Evolutionary conservation across 1,284 basidiomycete genomes (phyloP), one percentile per base, ranked within the genome.

Genomic region (Lignosus rhinocerotis): DNA sequence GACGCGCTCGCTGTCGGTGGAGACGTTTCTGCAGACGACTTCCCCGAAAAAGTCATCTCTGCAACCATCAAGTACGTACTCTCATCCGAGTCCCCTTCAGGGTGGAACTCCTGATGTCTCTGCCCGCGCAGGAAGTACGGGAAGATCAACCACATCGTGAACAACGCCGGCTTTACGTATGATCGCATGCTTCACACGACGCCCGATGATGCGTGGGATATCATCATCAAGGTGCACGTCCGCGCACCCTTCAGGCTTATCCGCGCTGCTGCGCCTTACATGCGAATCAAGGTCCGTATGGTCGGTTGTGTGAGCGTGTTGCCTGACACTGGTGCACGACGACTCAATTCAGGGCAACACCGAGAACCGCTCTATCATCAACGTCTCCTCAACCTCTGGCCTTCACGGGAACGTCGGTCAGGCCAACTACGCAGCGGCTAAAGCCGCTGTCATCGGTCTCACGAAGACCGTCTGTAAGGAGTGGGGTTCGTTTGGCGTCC

Each of bases 121-220:
- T 54, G 32, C 43, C 32, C 55, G 54, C 59, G 44, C 66, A 92
- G 88, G 59, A 84, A 86, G 65, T 93, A 85, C 64, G 90, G 90
- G 25, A 88, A 91, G 70, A 86, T 93, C 55, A 92, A 93, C 72
- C 92, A 93, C 71, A 91, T 94, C 57, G 82, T 94, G 43, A 93
- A 93, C 77, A 94, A 94, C 64, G 88, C 92, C 55, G 92, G 92
- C 44, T 94, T 94, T 78, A 94, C 93, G 2, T 91, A 83, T 67
- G 92, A 94, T 80, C 87, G 85, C 74, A 94, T 94, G 93, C 76
- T 92, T 43, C 92, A 94, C 76, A 93, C 90, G 3, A 92, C 88
- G 65, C 86, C 88, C 8, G 93, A 94, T 72, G 90, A 92, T 42
- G 84, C 85, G 1, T 94, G 85, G 72, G 88, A 93, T 65, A 78